Conservation (phyloP, 225 moss, liverwort and hornwort species). For the Thuidium tamariscinum region DNA sequence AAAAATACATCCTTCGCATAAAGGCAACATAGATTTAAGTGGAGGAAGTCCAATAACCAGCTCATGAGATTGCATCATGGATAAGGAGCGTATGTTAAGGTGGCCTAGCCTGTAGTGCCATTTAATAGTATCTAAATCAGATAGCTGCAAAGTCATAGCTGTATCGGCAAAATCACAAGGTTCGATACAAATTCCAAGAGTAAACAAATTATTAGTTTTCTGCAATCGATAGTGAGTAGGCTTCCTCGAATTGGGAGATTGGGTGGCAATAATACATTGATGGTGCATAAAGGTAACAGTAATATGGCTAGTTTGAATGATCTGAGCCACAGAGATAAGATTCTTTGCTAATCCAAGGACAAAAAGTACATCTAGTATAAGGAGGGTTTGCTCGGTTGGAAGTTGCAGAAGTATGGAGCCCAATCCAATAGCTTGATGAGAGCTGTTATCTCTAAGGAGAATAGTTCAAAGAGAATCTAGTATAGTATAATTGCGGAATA, state of each 20-base stretch:
- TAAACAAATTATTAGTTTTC: not conserved
- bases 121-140: too few species aligned
- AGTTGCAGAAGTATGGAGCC: not conserved
- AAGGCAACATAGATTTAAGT: too few species aligned
- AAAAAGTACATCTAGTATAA: not conserved
- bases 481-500: not conserved
- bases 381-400: accelerated
- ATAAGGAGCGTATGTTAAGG: too few species aligned
- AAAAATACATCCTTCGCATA: too few species aligned
- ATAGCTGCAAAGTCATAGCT: too few species aligned
- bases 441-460: not conserved
- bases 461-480: not conserved
- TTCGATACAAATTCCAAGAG: not conserved
- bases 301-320: not conserved
- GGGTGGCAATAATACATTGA: not conserved
- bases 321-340: not conserved
- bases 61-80: too few species aligned
- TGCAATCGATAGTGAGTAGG: not conserved
- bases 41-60: too few species aligned
- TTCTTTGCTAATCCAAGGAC: not conserved
- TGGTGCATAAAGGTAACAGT: not conserved
- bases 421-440: not conserved
- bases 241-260: accelerated
- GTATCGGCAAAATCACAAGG: not conserved
- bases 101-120: too few species aligned